A percentile compares a stretch with the other conserved stretches of the same genome.
phyloP scores from a whole-genome alignment of 148 eudicot species.

The Chenopodium quinoa region DNA sequence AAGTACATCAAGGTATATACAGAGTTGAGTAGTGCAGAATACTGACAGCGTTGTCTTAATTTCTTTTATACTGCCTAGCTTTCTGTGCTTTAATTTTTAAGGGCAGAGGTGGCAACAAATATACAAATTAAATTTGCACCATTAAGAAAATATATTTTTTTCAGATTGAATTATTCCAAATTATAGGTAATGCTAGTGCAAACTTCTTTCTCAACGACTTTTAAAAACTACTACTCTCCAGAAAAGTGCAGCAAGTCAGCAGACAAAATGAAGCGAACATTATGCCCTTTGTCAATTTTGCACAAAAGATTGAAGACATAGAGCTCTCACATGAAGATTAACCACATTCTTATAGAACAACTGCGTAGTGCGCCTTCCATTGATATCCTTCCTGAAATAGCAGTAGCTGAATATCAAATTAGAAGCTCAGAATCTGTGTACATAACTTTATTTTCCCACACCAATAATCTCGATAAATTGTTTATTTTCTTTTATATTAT shows the following conservation, averaged over 20 bases:
- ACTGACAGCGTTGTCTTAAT: no score
- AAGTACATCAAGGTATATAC: no score
- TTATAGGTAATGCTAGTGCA: background rate
- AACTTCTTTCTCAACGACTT: background rate
- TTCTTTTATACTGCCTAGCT: no score
- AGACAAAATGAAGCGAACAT: background rate
- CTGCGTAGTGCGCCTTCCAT: constrained; percentile 57
- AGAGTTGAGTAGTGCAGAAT: background rate
- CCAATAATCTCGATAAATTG: no score
- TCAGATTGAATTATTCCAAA: background rate
- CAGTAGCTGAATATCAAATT: background rate
- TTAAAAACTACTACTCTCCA: background rate
- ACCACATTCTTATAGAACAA: constrained; percentile 71
- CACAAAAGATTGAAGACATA: background rate
- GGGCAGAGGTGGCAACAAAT: background rate
- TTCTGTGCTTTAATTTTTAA: no score
- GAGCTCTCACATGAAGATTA: constrained; percentile 49
- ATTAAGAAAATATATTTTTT: background rate
- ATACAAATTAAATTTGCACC: background rate
- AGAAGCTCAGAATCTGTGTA: background rate
- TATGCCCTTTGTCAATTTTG: background rate
- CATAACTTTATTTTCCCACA: background rate
- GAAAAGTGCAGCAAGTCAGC: no score
- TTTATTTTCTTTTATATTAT: no score
- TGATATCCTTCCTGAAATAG: constrained; percentile 62